These are phyloP conservation scores for Hygrocybe punicea DNA, from an alignment of 768 basidiomycete genomes.

Conservation along the genomic window DNA sequence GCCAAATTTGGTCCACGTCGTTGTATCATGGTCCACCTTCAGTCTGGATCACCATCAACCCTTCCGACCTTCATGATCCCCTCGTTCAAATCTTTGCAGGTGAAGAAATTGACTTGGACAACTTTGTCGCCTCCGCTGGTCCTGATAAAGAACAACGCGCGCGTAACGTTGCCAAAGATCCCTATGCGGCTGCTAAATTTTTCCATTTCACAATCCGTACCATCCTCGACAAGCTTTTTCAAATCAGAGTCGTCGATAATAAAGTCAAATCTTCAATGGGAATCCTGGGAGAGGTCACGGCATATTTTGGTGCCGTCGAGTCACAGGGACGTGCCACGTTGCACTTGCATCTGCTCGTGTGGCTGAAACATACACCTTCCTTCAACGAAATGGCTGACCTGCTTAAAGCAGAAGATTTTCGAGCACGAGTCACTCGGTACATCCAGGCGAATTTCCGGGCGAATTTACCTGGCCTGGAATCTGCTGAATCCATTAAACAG, in stretches of 20 bases:
- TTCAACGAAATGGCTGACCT: conserved; percentile 25
- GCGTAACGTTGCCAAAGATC: conserved; percentile 33
- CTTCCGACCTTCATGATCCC: too few species aligned
- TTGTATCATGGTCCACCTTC: too few species aligned
- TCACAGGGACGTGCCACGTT: conserved; percentile 38
- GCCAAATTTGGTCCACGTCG: too few species aligned
- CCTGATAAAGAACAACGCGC: too few species aligned
- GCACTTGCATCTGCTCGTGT: conserved; percentile 37
- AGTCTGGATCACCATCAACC: too few species aligned
- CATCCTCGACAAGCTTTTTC: conserved; percentile 32
- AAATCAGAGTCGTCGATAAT: conserved; percentile 18
- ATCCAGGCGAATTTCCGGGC: conserved; percentile 35
- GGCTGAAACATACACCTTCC: conserved; percentile 30
- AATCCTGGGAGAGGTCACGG: too few species aligned
- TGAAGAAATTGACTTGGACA: conserved; percentile 37
- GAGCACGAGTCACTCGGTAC: conserved; percentile 22
- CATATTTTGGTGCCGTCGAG: too few species aligned
- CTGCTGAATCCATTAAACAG: conserved; percentile 16
- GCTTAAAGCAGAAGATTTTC: conserved; percentile 27
- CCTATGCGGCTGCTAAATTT: conserved; percentile 38
- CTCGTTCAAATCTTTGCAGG: conserved; percentile 34
- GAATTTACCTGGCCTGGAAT: too few species aligned
- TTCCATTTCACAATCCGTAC: conserved; percentile 35
- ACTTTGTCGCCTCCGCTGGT: conserved; percentile 21
- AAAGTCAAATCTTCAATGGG: too few species aligned